A percentile compares a stretch with the other conserved stretches of the same genome.
phyloP scores from a whole-genome alignment of 257 asterid species.

The Solanum medicagineum region DNA sequence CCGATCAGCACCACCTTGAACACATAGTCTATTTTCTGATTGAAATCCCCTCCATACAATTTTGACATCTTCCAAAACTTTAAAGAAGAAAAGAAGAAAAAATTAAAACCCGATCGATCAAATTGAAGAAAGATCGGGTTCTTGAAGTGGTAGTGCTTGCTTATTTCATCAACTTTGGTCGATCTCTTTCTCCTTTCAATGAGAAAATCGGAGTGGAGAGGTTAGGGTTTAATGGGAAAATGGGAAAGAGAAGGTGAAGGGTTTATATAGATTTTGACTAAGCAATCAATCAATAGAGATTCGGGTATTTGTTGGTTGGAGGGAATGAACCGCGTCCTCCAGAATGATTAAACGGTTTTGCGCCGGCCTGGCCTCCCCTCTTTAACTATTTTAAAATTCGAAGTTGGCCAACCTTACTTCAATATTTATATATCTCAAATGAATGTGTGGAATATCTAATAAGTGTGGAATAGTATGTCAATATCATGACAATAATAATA shows the following conservation, averaged over 20 bases:
- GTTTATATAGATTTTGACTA: not conserved
- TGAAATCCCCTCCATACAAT: conserved; percentile 39
- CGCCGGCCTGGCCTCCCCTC: not conserved
- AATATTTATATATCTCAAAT: too few relatives aligned
- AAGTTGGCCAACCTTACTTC: too few relatives aligned
- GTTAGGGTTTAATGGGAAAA: not conserved
- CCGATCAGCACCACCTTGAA: conserved; percentile 72
- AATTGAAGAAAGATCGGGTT: not conserved
- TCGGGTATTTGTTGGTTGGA: not conserved
- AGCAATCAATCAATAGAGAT: not conserved
- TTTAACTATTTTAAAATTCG: not conserved
- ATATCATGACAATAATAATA: too few relatives aligned
- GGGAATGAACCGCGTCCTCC: not conserved
- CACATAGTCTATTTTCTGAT: conserved; percentile 61
- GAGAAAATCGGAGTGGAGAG: not conserved
- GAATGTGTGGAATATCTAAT: too few relatives aligned
- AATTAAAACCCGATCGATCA: not conserved
- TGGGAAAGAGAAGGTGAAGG: not conserved
- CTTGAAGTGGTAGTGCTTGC: not conserved
- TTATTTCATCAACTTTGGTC: not conserved
- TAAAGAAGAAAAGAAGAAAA: not conserved
- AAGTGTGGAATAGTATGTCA: too few relatives aligned
- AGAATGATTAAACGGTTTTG: conserved; percentile 1
- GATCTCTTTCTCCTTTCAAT: not conserved
- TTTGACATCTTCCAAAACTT: conserved; percentile 27